Evolutionary conservation across 1,284 basidiomycete species (phyloP), one percentile per base, ranked within the genome.

Genomic region (Inonotus hispidus): DNA sequence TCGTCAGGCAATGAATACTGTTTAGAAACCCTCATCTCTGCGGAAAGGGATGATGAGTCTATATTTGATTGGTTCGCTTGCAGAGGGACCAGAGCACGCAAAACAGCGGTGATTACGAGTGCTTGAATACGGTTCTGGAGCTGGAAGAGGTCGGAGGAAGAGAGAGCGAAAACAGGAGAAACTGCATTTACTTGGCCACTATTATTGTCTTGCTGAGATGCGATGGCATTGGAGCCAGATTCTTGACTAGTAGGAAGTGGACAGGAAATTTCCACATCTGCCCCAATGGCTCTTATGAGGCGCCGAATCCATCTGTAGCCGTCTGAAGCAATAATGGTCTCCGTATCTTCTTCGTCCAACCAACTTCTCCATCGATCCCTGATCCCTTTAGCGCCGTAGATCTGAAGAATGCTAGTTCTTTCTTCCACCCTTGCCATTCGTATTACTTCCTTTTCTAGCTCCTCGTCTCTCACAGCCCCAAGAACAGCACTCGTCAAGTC

Each of bases 41-140:
- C 11, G 41, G 41, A 21, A 10, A 25, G 19, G 16, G 32, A 46
- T 13, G 74, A 73, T n/a, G 63, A 65, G 6, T 63, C 64, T 19
- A 35, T 19, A 37, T 10, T 13, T 16, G 23, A 25, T 10, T 67
- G 39, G 49, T 29, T 11, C 50, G 66, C 16, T 7, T 76, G 78
- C 1, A 80, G 72, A 32, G 74, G 79, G 2, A 80, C 75, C 39
- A 90, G 78, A 7, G 80, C 75, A 35, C 79, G 78, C 46, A 91
- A 74, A 7, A 82, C 77, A 0, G 87, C 84, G 29, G 81, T 75
- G 56, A 90, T 85, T 25, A 87, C 76, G 23, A 90, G 75, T 0
- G 86, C 87, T 68, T 91, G 89, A 6, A 90, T 69, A 64, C 79
- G 79, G 67, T 91, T 89, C 69, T 91, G 88, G 14, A 83, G 68